These are phyloP conservation scores for Arctium minus DNA, from an alignment of 129 eudicot genomes.

Conservation along the genomic window DNA sequence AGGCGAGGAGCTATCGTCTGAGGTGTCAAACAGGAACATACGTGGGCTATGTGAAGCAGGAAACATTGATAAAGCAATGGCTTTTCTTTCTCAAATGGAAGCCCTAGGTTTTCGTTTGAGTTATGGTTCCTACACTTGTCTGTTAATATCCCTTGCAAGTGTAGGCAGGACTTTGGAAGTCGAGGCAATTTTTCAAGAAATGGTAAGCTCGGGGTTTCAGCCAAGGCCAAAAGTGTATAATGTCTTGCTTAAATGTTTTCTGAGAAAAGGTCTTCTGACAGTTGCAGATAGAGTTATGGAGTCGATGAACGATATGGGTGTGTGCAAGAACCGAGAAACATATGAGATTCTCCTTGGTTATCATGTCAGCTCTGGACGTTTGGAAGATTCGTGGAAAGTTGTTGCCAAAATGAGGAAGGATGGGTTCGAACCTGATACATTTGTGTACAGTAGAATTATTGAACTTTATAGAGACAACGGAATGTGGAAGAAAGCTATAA, in stretches of 20 bases:
- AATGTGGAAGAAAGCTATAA: conserved; percentile 88
- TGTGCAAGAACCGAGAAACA: conserved; percentile 49
- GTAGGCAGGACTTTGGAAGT: conserved; percentile 73
- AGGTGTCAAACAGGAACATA: conserved; percentile 41
- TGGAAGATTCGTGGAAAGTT: conserved; percentile 70
- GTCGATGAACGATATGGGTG: conserved; percentile 39
- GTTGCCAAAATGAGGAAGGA: conserved; percentile 57
- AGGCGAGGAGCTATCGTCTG: conserved; percentile 52
- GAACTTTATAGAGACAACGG: conserved; percentile 82
- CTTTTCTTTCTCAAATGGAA: conserved; percentile 56
- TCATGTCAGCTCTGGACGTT: conserved; percentile 55
- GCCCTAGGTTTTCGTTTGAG: conserved; percentile 55
- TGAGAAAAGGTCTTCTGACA: conserved; percentile 62
- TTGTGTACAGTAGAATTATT: conserved; percentile 73
- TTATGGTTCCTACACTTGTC: conserved; percentile 33
- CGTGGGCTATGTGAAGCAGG: conserved; percentile 46
- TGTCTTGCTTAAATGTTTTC: conserved; percentile 49
- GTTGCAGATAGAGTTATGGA: conserved; percentile 40
- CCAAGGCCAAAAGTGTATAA: conserved; percentile 50
- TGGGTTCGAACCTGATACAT: conserved; percentile 54
- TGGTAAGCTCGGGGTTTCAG: conserved; percentile 43
- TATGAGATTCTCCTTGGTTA: conserved; percentile 68
- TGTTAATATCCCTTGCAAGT: conserved; percentile 47
- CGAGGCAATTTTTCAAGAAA: conserved; percentile 63
- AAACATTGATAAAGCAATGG: conserved; percentile 62